Evolutionary conservation across 2,329 filamentous ascomycete species (phyloP), one percentile per base, ranked within the genome.

Genomic region (Fusarium staphyleae): DNA sequence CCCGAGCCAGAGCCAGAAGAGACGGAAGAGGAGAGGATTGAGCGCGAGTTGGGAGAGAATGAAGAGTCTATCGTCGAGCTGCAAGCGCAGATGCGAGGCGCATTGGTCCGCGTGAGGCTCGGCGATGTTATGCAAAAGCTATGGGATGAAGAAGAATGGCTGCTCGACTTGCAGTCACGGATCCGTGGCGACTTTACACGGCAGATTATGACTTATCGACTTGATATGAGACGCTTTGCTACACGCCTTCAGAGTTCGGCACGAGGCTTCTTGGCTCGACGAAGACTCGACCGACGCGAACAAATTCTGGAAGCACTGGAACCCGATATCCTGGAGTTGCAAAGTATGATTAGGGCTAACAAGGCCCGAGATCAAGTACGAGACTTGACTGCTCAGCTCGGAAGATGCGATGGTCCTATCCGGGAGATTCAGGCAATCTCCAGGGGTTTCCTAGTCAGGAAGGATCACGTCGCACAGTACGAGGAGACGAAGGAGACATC

Each of bases 141-240:
- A 3, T 99, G 95, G 95, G 89, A 95, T 57, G 82, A 84, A 11
- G 95, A 99, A 72, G 82, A 87, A 19, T 80, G 83, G 72, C 75
- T 99, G 22, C 77, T 93, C 35, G 88, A 96, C 45, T 78, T 99
- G 9, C 96, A 99, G 72, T 86, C 93, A 7, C 85, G 88, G 32
- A 89, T 98, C 48, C 87, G 95, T 53, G 96, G 92, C 46, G 91
- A 96, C 66, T 96, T 91, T 75, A 84, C 90, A 2, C 82, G 93
- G 37, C 91, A 97, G 71, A 84, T 98, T 51, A 84, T 88, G 61
- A 84, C 85, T 56, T 97, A 97, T 74, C 85, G 90, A 40, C 77
- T 95, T 51, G 85, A 87, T 61, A 97, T 96, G 93, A 84, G 85
- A 49, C 82, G 78, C 15, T 96, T 96, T 69, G 90, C 93, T 3